These are phyloP conservation scores for Phytopythium aichiense DNA, from an alignment of 352 stramenopile species.

Conservation along the genomic window DNA sequence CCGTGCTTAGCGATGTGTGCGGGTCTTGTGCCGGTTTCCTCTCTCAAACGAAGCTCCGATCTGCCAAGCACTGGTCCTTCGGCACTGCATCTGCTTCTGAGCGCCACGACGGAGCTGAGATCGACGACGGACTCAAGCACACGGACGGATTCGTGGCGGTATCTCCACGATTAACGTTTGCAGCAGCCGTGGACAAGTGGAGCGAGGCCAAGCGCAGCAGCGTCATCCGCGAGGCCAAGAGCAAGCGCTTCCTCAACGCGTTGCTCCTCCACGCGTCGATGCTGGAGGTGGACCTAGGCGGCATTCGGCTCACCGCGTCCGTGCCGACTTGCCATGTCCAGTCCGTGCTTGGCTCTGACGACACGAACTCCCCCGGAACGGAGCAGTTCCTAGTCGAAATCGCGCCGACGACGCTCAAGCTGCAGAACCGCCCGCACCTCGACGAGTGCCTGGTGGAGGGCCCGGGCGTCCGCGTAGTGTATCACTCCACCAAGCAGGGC, in stretches of 20 bases:
- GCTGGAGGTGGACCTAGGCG: constrained; percentile 43
- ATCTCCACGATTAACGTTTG: not conserved
- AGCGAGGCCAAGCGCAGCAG: constrained; percentile 15
- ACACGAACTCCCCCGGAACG: constrained; percentile 3
- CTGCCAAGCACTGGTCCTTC: not conserved
- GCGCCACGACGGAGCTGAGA: not conserved
- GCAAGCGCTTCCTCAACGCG: constrained; percentile 48
- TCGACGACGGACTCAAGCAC: not conserved
- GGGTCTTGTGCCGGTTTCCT: constrained; percentile 38
- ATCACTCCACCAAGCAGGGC: constrained; percentile 53
- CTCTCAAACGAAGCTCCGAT: constrained; percentile 7
- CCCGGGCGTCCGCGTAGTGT: constrained; percentile 35
- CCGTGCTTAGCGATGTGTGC: constrained; percentile 45
- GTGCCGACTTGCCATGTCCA: constrained; percentile 47
- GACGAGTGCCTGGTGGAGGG: constrained; percentile 56
- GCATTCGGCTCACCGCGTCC: constrained; percentile 42
- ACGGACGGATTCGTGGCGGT: constrained; percentile 7
- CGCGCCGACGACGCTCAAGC: constrained; percentile 19
- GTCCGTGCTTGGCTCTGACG: not conserved
- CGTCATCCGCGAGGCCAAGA: constrained; percentile 19
- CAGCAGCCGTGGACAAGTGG: constrained; percentile 10
- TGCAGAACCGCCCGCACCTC: constrained; percentile 46
- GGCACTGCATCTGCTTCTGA: not conserved
- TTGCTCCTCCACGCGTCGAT: constrained; percentile 47
- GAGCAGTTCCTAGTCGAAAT: constrained; percentile 4